phyloP scores from a whole-genome alignment of 78 protist species.

The Dictyostelium firmibasis region DNA sequence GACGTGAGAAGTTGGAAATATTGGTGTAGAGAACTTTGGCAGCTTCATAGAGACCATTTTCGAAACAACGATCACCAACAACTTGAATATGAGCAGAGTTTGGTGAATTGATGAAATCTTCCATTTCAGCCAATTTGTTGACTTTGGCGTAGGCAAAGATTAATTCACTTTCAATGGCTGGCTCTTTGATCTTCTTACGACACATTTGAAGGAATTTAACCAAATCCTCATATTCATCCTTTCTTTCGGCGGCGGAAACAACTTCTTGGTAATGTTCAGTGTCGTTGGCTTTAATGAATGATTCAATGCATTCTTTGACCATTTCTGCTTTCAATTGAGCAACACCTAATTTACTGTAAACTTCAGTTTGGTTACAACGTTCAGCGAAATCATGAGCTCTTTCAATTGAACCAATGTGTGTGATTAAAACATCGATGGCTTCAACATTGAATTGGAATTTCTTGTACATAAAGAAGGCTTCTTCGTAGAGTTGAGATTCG shows the following conservation, averaged over 20 bases:
- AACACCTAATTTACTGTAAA: slow-evolving; percentile 94
- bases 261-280: slow-evolving; percentile 85
- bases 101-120: slow-evolving; percentile 97
- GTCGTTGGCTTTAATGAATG: slow-evolving; percentile 89
- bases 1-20: slow-evolving; percentile 92
- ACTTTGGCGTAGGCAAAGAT: slow-evolving; percentile 96
- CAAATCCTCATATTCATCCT: slow-evolving; percentile 84
- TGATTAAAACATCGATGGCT: slow-evolving; percentile 97
- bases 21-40: slow-evolving; percentile 96
- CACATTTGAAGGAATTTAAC: slow-evolving; percentile 95
- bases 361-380: slow-evolving; percentile 91
- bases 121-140: slow-evolving; percentile 96
- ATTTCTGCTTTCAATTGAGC: slow-evolving; percentile 94
- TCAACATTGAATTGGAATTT: slow-evolving; percentile 91
- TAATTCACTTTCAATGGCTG: slow-evolving; percentile 97
- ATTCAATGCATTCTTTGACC: slow-evolving; percentile 81
- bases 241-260: slow-evolving; percentile 83
- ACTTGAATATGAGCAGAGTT: slow-evolving; percentile 89
- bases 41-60: slow-evolving; percentile 95
- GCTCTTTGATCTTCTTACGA: slow-evolving; percentile 91
- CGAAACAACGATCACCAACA: slow-evolving; percentile 98
- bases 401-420: slow-evolving; percentile 89
- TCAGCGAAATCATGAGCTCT: slow-evolving; percentile 98
- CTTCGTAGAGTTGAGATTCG: slow-evolving; percentile 95
- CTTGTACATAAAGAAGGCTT: slow-evolving; percentile 98